Evolutionary conservation across 83 land plant species (phyloP).

Genomic region (Picea abies): DNA sequence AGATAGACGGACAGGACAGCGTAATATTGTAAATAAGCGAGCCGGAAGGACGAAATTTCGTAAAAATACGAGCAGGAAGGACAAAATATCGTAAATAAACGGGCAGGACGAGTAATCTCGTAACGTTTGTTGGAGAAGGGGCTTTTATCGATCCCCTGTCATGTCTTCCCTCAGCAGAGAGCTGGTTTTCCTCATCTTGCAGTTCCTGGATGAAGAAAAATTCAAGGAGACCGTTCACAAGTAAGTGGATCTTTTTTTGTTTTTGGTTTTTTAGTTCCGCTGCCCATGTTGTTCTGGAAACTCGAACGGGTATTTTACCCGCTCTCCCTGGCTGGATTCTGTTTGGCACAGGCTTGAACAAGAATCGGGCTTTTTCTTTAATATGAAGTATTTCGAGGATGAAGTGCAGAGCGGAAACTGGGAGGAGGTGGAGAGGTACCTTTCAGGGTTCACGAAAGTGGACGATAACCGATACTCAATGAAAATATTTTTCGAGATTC

Average conservation of each 20-base stretch:
- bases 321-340: too few species aligned
- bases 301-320: too few species aligned
- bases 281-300: too few species aligned
- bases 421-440: slow-evolving; percentile 84
- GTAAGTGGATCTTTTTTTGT: slow-evolving; percentile 13
- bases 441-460: slow-evolving; percentile 82
- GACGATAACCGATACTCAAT: slow-evolving; percentile 91
- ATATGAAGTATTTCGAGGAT: slow-evolving; percentile 29
- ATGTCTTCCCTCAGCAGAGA: slow-evolving; percentile 39
- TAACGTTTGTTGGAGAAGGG: too few species aligned
- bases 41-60: too few species aligned
- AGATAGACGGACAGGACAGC: too few species aligned
- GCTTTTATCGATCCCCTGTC: too few species aligned
- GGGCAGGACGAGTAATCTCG: too few species aligned
- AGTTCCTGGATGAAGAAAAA: slow-evolving; percentile 45
- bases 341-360: slow-evolving; percentile 59
- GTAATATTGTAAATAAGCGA: too few species aligned
- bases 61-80: too few species aligned
- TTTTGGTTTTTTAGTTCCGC: too few species aligned
- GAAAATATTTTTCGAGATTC: slow-evolving; percentile 93
- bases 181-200: slow-evolving; percentile 41
- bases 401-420: slow-evolving; percentile 70
- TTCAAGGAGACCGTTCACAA: slow-evolving; percentile 44
- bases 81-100: too few species aligned
- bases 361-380: slow-evolving; percentile 81